Evolutionary conservation across 1,284 basidiomycete genomes (phyloP).

Genomic region (Pulchroboletus neoregius): DNA sequence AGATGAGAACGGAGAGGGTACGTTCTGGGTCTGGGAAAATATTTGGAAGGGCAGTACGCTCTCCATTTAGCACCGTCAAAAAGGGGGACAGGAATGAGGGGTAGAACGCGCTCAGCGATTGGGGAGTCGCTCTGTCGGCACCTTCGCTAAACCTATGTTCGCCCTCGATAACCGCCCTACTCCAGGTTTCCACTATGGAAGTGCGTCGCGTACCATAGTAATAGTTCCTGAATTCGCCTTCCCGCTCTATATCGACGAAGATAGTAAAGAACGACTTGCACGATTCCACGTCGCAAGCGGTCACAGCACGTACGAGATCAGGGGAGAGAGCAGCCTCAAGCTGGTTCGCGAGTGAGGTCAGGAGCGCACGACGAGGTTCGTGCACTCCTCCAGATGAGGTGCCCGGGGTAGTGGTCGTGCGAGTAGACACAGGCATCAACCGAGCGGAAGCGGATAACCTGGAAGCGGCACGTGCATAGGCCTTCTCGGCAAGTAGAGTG

Average conservation of each 20-base stretch:
- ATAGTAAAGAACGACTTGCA: constrained; percentile 81
- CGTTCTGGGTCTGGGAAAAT: constrained; percentile 78
- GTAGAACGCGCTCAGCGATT: constrained; percentile 62
- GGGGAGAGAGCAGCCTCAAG: constrained; percentile 86
- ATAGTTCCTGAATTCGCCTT: constrained; percentile 87
- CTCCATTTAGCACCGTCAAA: constrained; percentile 60
- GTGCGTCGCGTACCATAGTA: constrained; percentile 82
- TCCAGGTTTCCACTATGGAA: constrained; percentile 67
- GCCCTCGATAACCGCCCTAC: constrained; percentile 45
- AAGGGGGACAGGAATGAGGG: constrained; percentile 72
- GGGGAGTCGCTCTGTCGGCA: constrained; percentile 27
- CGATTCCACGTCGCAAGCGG: constrained; percentile 63
- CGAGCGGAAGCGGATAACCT: constrained; percentile 82
- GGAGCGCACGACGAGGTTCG: constrained; percentile 75
- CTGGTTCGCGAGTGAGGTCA: constrained; percentile 90
- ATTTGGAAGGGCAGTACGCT: constrained; percentile 69
- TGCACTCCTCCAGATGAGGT: constrained; percentile 39
- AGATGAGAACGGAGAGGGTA: constrained; percentile 77
- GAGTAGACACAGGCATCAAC: constrained; percentile 87
- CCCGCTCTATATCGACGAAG: constrained; percentile 86
- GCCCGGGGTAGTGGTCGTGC: constrained; percentile 59
- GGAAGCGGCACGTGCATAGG: constrained; percentile 83
- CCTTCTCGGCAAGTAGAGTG: constrained; percentile 70
- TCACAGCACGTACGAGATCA: constrained; percentile 80
- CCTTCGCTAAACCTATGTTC: constrained; percentile 28